Conservation (phyloP, 2,329 filamentous ascomycete genomes). For the Bertia moriformis region DNA sequence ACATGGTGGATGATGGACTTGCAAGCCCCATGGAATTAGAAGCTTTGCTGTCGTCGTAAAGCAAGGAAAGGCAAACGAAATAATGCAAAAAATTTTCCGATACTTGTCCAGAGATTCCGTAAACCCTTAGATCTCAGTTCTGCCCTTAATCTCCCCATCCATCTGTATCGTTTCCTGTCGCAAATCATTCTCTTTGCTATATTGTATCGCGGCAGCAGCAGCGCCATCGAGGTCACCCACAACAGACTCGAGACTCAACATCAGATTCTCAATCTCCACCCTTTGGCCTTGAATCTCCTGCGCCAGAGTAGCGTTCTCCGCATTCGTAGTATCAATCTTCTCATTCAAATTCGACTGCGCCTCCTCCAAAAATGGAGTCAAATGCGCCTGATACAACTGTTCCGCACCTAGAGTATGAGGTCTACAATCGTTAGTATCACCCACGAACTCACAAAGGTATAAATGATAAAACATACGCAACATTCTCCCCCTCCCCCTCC, state of each 20-base stretch:
- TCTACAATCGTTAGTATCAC: not conserved
- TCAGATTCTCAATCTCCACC: conserved; percentile 36
- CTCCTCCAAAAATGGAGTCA: not conserved
- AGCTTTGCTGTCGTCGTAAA: not conserved
- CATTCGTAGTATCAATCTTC: conserved; percentile 28
- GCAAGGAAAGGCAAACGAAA: not conserved
- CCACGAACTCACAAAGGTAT: no score
- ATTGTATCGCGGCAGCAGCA: not conserved
- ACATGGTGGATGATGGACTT: not conserved
- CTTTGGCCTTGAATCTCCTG: conserved; percentile 35
- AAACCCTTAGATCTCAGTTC: not conserved
- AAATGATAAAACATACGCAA: not conserved
- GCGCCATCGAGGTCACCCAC: conserved; percentile 39
- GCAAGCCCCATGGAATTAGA: not conserved
- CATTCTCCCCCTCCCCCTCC: conserved; percentile 17
- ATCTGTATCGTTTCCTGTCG: not conserved
- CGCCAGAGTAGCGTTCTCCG: conserved; percentile 34
- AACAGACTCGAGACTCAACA: conserved; percentile 36
- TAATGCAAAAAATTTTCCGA: not conserved
- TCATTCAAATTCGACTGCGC: not conserved
- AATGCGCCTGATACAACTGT: not conserved
- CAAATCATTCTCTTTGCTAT: not conserved
- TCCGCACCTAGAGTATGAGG: not conserved
- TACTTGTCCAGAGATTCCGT: not conserved
- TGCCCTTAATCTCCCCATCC: not conserved